phyloP scores from a whole-genome alignment of 805 yeast species.

The Metschnikowia cerradonensis region DNA sequence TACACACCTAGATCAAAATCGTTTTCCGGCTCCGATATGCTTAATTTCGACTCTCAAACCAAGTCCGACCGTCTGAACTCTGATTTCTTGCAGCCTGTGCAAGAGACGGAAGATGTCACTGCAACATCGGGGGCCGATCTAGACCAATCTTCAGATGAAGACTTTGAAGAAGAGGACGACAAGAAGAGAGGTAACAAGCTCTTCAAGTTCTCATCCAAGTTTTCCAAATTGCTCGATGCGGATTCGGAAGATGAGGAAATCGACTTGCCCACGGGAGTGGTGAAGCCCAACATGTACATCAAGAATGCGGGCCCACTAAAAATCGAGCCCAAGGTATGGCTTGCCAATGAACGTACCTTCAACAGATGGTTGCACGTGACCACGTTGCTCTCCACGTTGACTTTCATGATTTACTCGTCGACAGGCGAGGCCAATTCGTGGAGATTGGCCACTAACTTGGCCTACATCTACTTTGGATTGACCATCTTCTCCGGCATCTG shows the following conservation, averaged over 20 bases:
- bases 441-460: constrained; percentile 60
- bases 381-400: constrained; percentile 74
- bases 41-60: constrained; percentile 11
- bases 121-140: constrained; percentile 17
- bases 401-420: constrained; percentile 79
- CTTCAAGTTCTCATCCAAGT: constrained; percentile 24
- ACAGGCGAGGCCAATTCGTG: constrained; percentile 63
- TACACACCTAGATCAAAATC: constrained; percentile 38
- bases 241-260: constrained; percentile 85
- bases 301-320: constrained; percentile 89
- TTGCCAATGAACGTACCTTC: constrained; percentile 96
- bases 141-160: constrained; percentile 32
- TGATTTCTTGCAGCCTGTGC: constrained; percentile 11
- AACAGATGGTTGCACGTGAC: constrained; percentile 93
- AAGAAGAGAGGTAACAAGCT: constrained; percentile 17
- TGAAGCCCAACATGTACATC: constrained; percentile 71
- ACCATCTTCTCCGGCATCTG: constrained; percentile 82
- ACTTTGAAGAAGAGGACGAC: constrained; percentile 21
- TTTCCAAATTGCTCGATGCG: constrained; percentile 49
- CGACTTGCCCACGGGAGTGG: constrained; percentile 83
- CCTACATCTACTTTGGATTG: constrained; percentile 74
- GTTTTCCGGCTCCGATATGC: constrained; percentile 33
- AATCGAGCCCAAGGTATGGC: constrained; percentile 97
- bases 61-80: constrained; percentile 2
- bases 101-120: constrained; percentile 11